Evolutionary conservation across 148 eudicot species (phyloP), one percentile per base, ranked within the genome.

Genomic region (Nyssa sinensis): DNA sequence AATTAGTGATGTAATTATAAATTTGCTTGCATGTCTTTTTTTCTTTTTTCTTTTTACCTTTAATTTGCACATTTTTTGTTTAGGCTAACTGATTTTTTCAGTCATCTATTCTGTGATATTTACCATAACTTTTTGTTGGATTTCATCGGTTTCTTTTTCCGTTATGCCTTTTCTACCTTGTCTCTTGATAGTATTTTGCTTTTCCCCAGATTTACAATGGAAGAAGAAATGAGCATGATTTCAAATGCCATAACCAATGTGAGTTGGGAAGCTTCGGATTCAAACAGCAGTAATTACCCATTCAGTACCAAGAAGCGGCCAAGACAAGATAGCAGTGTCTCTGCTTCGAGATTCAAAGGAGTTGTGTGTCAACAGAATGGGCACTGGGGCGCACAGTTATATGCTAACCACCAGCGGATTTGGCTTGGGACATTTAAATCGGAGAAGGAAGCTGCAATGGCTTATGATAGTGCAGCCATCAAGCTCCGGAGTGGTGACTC

Each of bases 351-450:
- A 64, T 81, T 16, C 19, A 84, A 81, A 66, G 87, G 84, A 1
- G 83, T 84, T 5, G 82, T 80, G 7, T 70, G 66, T 29, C 90
- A 87, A 55, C 81, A 73, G 1, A 87, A 84, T 34, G 90, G 90
- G 7, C 71, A 84, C 49, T 87, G 84, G 83, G 90, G 90, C 0
- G 90, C 90, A 0, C 88, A 87, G 61, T 84, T 87, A 3, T 84
- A 87, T 62, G 84, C 83, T 28, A 74, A 80, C 67, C 84, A 82
- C 39, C 75, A 64, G 3, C 77, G 86, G 2, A 65, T 81, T 11
- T 84, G 90, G 90, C 78, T 84, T 1, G 90, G 90, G n/a, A 87
- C 90, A 9, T 87, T 85, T 81, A 81, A 78, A 28, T 78, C 90
- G 0, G 90, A 84, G 68, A 70, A 0, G 7, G 79, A 73, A 9